Conservation (phyloP, 225 moss, liverwort and hornwort species). For the Thuidium tamariscinum region DNA sequence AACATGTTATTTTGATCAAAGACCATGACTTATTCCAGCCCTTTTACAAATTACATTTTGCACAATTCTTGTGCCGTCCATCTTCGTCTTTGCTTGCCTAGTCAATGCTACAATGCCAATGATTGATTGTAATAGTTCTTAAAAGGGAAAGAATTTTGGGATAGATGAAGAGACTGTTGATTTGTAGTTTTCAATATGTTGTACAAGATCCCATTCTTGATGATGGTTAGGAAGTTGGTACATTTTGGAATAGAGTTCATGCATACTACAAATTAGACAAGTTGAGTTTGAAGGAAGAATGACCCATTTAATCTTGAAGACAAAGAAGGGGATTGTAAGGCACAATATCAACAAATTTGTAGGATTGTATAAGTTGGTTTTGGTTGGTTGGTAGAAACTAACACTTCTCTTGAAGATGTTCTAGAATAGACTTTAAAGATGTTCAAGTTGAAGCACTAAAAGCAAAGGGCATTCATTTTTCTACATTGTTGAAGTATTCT, state of each 20-base stretch:
- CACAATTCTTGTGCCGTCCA: accelerated
- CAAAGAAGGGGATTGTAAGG: too few species aligned
- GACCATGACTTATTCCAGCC: accelerated
- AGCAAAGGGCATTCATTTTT: not conserved
- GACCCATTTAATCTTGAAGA: accelerated
- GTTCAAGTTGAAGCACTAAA: not conserved
- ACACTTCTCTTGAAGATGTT: not conserved
- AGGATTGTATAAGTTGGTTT: not conserved
- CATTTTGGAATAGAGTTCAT: not conserved
- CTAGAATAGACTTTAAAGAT: not conserved
- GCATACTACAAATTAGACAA: not conserved
- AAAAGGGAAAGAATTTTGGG: not conserved
- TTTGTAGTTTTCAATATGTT: not conserved
- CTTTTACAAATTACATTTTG: accelerated
- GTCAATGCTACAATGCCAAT: not conserved
- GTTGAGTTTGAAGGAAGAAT: accelerated
- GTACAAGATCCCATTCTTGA: not conserved
- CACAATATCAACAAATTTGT: not conserved
- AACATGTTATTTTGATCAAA: accelerated
- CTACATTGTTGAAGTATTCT: not conserved
- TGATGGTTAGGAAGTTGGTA: accelerated
- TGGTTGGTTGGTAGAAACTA: accelerated
- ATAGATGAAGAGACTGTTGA: not conserved
- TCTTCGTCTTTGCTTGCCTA: not conserved
- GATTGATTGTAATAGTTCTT: accelerated